Evolutionary conservation across 345 rosid genomes (phyloP), one percentile per base, ranked within the genome.

Genomic region (Eucalyptus regnans): DNA sequence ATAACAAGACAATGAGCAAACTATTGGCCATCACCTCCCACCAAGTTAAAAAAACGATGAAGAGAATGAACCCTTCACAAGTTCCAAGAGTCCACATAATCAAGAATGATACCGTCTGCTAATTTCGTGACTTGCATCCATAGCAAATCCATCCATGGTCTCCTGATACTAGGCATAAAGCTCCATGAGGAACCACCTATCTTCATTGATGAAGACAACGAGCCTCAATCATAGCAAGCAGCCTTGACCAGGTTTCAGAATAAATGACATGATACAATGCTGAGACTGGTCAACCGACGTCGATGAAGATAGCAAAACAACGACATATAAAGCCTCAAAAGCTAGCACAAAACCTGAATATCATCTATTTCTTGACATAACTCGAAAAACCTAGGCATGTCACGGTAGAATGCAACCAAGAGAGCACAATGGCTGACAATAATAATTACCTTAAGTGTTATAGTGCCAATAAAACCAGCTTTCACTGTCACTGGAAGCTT

Each of bases 401-500:
- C 84, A 37, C 86, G 29, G 68, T 27, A 76, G 71, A 71, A 80
- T 48, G 49, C 37, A 17, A 25, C 58, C 31, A 80, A 62, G 51
- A 58, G 18, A 80, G 41, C 48, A 41, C 27, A 41, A 41, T 29
- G 80, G 88, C 33, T 76, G 31, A 89, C n/a, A 68, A 87, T 50
- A 86, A 87, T 86, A 89, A 71, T 80, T 90, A 97, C 99, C 99
- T 98, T 96, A 87, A 98, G 89, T 9, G 99, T 97, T 85, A 98
- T 95, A 64, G 97, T 94, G 44, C 99, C 99, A 86, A 98, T 94
- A 95, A 98, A 98, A 90, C 99, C 99, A 89, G 98, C 98, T 96
- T 96, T 97, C 87, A 96, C 99, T 87, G 96, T 95, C 54, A 98
- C 98, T 17, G 99, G 99, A 90, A 98, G 99, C 88, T 95, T 96